Percentiles rank a stretch among this genome's conserved stretches.
These are phyloP conservation scores for Parietaria judaica DNA, from an alignment of 306 rosid genomes.

Conservation along the genomic window DNA sequence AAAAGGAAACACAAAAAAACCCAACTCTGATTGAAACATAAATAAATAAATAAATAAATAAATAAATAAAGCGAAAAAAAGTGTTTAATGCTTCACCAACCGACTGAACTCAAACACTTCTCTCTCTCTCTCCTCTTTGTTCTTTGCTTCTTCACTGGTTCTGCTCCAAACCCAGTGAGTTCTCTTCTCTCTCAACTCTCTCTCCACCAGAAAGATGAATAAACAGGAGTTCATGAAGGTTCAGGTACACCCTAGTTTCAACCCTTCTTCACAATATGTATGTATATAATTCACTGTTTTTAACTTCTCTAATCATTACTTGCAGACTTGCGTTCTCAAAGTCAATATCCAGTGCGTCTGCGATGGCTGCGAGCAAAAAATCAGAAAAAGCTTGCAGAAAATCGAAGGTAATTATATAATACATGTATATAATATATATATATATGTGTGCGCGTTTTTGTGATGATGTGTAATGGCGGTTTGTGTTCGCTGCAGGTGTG, in stretches of 20 bases:
- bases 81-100: conserved; percentile 30
- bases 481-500: conserved; percentile 35
- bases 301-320: conserved; percentile 8
- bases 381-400: conserved; percentile 72
- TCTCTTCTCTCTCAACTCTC: not conserved
- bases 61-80: conserved; percentile 11
- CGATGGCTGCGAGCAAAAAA: conserved; percentile 78
- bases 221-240: conserved; percentile 68
- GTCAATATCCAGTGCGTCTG: conserved; percentile 88
- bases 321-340: conserved; percentile 64
- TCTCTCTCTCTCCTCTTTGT: not conserved
- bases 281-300: not conserved
- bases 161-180: not conserved
- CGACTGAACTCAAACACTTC: conserved; percentile 22
- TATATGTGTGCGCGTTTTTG: too few species aligned
- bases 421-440: too few species aligned
- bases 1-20: conserved; percentile 9
- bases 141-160: not conserved
- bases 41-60: not conserved
- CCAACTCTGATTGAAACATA: conserved; percentile 28
- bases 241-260: conserved; percentile 52
- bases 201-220: conserved; percentile 38
- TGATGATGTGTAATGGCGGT: not conserved
- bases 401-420: conserved; percentile 53
- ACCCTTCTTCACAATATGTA: not conserved